Evolutionary conservation across 1,284 basidiomycete genomes (phyloP), one percentile per base, ranked within the genome.

Genomic region (Moniliella sp.): DNA sequence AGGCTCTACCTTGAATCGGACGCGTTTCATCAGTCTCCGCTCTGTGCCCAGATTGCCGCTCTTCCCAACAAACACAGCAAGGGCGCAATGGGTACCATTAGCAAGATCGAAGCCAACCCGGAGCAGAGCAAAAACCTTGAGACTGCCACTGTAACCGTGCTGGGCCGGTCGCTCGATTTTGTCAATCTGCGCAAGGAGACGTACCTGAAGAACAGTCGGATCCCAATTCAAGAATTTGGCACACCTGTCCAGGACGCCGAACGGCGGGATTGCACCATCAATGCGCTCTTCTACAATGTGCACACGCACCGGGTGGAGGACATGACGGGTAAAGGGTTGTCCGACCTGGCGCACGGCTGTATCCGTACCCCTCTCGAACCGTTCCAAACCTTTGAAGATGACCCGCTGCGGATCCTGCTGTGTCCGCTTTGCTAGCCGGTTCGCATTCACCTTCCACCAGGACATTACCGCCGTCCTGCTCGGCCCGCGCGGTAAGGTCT

Each of bases 121-220:
- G 82, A 88, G 29, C 91, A 97, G 64, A 88, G 81, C 34, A 99
- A 99, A 61, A 91, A 94, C 62, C 69, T 99, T 19, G 88, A 97
- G 63, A 94, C 91, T 0, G 88, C 84, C 0, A 78, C 77, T n/a
- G 78, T 83, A 18, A 73, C 70, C 18, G 66, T 97, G 15, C 67
- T 83, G 30, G 84, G 73, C 2, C 65, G 81, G 28, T 80, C 84
- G 37, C 67, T 97, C 32, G 91, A 99, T 61, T 77, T 94, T 50
- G 91, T 97, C 8, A 94, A 94, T 54, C 66, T 97, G 29, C 67
- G 91, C 36, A 91, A 94, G 61, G 82, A 78, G 45, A 51, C 55
- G n/a, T 97, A 97, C 62, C 73, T 81, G 0, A 69, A 73, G 23
- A 69, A 73, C 31, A 86, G 78, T 58, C 70, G 91, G 1, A 97